Conservation (phyloP, 2,329 filamentous ascomycete species). For the Nakataea oryzae region DNA sequence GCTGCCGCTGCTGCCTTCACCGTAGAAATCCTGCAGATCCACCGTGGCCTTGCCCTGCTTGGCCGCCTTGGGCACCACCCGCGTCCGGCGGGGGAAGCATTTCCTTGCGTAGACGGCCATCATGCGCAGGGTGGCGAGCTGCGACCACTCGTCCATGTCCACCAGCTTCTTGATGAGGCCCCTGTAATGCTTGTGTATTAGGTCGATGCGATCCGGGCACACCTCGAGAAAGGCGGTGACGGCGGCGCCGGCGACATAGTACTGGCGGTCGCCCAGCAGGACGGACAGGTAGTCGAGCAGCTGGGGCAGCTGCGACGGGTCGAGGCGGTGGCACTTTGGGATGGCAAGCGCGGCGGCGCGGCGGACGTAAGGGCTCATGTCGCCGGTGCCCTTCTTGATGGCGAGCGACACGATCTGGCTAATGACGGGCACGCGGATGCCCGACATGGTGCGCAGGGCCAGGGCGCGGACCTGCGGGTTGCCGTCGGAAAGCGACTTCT, state of each 20-base stretch:
- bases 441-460: conserved; percentile 92
- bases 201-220: conserved; percentile 76
- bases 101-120: conserved; percentile 77
- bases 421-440: conserved; percentile 93
- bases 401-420: conserved; percentile 93
- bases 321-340: conserved; percentile 88
- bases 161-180: conserved; percentile 79
- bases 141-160: conserved; percentile 99
- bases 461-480: conserved; percentile 87
- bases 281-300: conserved; percentile 70
- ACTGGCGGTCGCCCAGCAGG: conserved; percentile 82
- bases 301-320: conserved; percentile 76
- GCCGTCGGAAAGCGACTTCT: conserved; percentile 88
- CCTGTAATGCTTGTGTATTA: conserved; percentile 86
- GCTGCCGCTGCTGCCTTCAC: conserved; percentile 41
- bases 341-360: conserved; percentile 90
- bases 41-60: conserved; percentile 19
- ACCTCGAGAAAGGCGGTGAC: conserved; percentile 83
- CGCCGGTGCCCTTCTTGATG: conserved; percentile 85
- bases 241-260: conserved; percentile 91
- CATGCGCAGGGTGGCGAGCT: conserved; percentile 71
- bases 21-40: conserved; percentile 69
- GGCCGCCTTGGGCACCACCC: conserved; percentile 22
- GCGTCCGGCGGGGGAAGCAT: conserved; percentile 70
- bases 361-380: conserved; percentile 91